Conservation (phyloP, 1,284 basidiomycete species). For the Cutaneotrichosporon spelunceum region DNA sequence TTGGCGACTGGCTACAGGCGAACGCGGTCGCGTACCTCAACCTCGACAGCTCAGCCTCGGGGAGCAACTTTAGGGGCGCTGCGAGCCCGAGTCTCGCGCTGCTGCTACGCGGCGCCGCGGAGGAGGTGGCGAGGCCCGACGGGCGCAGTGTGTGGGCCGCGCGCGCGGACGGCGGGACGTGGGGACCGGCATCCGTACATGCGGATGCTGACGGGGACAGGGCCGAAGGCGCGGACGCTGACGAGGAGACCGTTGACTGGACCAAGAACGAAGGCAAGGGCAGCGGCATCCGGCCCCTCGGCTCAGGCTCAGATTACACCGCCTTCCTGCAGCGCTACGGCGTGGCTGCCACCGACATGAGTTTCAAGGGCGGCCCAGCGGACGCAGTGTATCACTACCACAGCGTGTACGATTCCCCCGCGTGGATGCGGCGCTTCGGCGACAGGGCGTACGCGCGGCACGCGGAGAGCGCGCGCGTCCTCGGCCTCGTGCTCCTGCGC, state of each 20-base stretch:
- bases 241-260: no score
- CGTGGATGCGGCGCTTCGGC: constrained; percentile 66
- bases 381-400: constrained; percentile 73
- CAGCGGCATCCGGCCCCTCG: constrained; percentile 28
- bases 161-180: constrained; percentile 40
- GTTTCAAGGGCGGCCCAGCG: constrained; percentile 52
- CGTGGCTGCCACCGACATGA: constrained; percentile 51
- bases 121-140: constrained; percentile 61
- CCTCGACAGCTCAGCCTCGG: constrained; percentile 65
- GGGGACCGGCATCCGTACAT: constrained; percentile 14
- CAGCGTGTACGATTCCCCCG: constrained; percentile 68
- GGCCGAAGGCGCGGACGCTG: no score
- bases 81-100: constrained; percentile 64
- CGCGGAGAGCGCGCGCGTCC: constrained; percentile 64
- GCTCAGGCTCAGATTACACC: constrained; percentile 65
- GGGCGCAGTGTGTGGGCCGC: constrained; percentile 49
- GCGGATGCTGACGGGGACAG: no score
- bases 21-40: constrained; percentile 85
- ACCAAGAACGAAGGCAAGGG: constrained; percentile 2
- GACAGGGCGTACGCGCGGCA: constrained; percentile 74
- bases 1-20: constrained; percentile 69
- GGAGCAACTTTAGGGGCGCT: constrained; percentile 59
- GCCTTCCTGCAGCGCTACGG: constrained; percentile 62
- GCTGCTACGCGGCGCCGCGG: constrained; percentile 65
- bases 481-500: constrained; percentile 63